Evolutionary conservation across 441 rosid species (phyloP).

Genomic region (Gossypium armourianum): DNA sequence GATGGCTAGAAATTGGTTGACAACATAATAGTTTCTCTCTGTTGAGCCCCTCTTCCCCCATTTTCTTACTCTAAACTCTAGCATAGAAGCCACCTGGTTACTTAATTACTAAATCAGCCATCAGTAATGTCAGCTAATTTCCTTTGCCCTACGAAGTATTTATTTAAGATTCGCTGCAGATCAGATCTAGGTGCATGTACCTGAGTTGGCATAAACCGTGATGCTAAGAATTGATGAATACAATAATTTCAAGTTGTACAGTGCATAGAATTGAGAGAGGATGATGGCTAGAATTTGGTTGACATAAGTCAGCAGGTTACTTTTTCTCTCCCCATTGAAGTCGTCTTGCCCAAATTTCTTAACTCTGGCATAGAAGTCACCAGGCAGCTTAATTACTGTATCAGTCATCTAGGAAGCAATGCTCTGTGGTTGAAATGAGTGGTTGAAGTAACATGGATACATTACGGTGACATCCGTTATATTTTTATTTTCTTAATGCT

Average conservation of each 20-base stretch:
- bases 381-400: background rate
- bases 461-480: background rate
- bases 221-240: background rate
- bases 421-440: background rate
- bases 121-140: background rate
- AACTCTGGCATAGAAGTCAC: background rate
- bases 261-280: background rate
- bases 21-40: too few relatives aligned
- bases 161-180: background rate
- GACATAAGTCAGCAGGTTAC: background rate
- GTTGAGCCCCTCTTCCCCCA: too few relatives aligned
- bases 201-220: background rate
- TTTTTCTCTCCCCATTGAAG: background rate
- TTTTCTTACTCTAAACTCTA: too few relatives aligned
- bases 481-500: background rate
- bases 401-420: background rate
- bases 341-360: background rate
- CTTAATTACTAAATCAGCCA: too few relatives aligned
- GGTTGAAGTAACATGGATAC: background rate
- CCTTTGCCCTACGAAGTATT: background rate
- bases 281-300: background rate
- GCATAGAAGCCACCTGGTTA: too few relatives aligned
- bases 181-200: background rate
- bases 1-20: too few relatives aligned
- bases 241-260: background rate